Conservation (phyloP, 768 basidiomycete genomes). For the Tulasnella calospora region DNA sequence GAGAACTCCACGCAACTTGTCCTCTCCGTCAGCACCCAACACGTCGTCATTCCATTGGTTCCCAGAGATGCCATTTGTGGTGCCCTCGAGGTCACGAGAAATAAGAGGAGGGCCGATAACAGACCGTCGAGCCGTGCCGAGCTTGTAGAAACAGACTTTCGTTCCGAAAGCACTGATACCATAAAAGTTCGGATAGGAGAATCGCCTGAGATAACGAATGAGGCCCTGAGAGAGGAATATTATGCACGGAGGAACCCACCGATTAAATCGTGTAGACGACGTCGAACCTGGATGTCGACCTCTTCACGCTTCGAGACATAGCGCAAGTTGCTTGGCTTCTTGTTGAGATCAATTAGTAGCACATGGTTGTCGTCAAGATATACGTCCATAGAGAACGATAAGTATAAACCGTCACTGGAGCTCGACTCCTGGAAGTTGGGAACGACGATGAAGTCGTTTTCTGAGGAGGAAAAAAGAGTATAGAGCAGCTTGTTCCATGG, state of each 20-base stretch:
- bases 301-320: neutral
- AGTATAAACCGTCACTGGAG: slow-evolving; percentile 18
- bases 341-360: slow-evolving; percentile 36
- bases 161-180: slow-evolving; percentile 39
- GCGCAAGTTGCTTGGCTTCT: neutral
- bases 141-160: slow-evolving; percentile 36
- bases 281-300: neutral
- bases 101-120: slow-evolving; percentile 26
- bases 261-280: neutral
- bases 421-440: slow-evolving; percentile 30
- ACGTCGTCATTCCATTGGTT: slow-evolving; percentile 41
- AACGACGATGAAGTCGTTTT: slow-evolving; percentile 37
- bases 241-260: neutral
- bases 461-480: slow-evolving; percentile 37
- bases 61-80: slow-evolving; percentile 34
- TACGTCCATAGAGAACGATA: slow-evolving; percentile 32
- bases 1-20: slow-evolving; percentile 35
- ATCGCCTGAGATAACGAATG: too few species aligned
- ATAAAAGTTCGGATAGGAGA: slow-evolving; percentile 34
- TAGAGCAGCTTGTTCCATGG: slow-evolving; percentile 40
- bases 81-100: slow-evolving; percentile 12
- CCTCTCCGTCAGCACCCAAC: slow-evolving; percentile 37
- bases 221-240: neutral
- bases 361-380: slow-evolving; percentile 35
- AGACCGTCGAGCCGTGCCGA: slow-evolving; percentile 8